These are phyloP conservation scores for Nemophila menziesii DNA, from an alignment of 257 asterid species.

Conservation along the genomic window DNA sequence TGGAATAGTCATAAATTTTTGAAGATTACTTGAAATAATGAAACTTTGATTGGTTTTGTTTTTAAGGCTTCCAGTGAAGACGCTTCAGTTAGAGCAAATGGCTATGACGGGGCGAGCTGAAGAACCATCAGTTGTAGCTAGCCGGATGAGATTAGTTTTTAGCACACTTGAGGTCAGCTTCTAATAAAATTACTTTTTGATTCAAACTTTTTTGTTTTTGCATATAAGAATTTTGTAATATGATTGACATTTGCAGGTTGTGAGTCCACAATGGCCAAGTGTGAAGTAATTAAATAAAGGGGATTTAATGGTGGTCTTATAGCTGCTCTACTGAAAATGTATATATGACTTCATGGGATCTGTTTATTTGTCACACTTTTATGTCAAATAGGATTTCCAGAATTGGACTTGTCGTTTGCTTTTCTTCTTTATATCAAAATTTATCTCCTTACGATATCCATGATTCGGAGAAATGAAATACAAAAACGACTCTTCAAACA, in stretches of 20 bases:
- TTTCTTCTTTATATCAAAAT: too few relatives aligned
- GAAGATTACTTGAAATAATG: not conserved
- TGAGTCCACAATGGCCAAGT: conserved; percentile 95
- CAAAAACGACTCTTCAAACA: too few relatives aligned
- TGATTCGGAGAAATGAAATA: too few relatives aligned
- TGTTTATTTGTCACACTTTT: too few relatives aligned
- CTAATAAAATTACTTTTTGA: not conserved
- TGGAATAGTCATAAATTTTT: not conserved
- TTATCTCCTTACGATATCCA: too few relatives aligned
- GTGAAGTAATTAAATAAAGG: conserved; percentile 15
- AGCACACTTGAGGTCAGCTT: conserved; percentile 80
- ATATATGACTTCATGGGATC: too few relatives aligned
- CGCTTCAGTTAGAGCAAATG: conserved; percentile 90
- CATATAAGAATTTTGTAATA: too few relatives aligned
- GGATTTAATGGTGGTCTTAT: too few relatives aligned
- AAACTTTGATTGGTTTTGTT: conserved; percentile 4
- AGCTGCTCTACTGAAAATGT: too few relatives aligned
- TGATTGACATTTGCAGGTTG: conserved; percentile 41
- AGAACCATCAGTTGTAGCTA: conserved; percentile 82
- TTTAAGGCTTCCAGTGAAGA: conserved; percentile 86
- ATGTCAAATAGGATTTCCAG: too few relatives aligned
- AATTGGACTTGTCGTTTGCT: too few relatives aligned
- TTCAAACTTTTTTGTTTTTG: too few relatives aligned
- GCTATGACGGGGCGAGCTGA: conserved; percentile 73
- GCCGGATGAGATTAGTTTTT: conserved; percentile 87